These are phyloP conservation scores for Globisporangium alternatum DNA, from an alignment of 352 stramenopile species.

Conservation along the genomic window DNA sequence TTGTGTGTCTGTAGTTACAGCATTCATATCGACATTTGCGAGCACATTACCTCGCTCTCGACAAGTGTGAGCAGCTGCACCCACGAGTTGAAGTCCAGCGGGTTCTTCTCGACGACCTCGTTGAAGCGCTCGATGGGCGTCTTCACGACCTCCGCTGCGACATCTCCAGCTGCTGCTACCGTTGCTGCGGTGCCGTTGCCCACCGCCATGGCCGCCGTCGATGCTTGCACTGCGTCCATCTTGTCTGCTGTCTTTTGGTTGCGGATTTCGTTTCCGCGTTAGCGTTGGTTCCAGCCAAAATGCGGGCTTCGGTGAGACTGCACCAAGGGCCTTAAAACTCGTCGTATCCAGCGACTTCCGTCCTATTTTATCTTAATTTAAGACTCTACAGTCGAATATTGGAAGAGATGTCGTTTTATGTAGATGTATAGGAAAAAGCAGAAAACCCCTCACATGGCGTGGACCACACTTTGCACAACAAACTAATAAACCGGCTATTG, in stretches of 20 bases:
- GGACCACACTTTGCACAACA: neutral
- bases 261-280: neutral
- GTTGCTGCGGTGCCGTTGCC: neutral
- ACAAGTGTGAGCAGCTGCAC: slow-evolving; percentile 67
- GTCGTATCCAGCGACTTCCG: slow-evolving; percentile 2
- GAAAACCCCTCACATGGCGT: neutral
- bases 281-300: slow-evolving; percentile 11
- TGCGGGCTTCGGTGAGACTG: neutral
- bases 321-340: neutral
- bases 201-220: slow-evolving; percentile 3
- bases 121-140: slow-evolving; percentile 48
- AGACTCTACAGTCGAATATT: no score
- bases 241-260: neutral
- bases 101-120: slow-evolving; percentile 58
- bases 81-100: slow-evolving; percentile 82
- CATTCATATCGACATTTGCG: neutral
- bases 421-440: neutral
- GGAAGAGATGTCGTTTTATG: neutral
- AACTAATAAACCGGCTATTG: neutral
- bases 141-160: slow-evolving; percentile 15
- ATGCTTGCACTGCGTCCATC: slow-evolving; percentile 18
- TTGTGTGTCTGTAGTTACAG: neutral
- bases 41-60: slow-evolving; percentile 48
- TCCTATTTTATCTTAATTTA: neutral
- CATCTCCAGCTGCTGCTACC: slow-evolving; percentile 6